Conservation (phyloP, 768 basidiomycete genomes). For the Leccinum sublutescens region DNA sequence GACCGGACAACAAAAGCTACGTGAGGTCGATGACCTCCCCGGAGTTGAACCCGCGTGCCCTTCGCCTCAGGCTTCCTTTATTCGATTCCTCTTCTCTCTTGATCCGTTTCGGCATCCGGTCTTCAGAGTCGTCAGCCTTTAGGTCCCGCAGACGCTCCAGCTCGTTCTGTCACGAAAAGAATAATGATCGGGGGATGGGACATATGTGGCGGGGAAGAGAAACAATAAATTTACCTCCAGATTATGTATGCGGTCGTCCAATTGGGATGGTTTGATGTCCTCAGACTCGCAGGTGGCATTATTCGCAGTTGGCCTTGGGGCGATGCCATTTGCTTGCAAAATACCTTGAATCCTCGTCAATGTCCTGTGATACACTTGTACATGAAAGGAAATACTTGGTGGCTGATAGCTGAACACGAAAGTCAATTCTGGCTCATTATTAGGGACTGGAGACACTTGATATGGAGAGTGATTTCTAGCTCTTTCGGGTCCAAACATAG, state of each 20-base stretch:
- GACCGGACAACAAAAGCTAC: background rate
- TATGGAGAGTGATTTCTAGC: background rate
- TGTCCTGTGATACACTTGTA: background rate
- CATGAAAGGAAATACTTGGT: background rate
- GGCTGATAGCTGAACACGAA: background rate
- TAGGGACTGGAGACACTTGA: background rate
- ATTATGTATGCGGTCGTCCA: background rate
- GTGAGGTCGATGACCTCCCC: constrained; percentile 21
- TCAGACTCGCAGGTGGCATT: background rate
- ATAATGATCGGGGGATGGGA: background rate
- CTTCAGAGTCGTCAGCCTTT: background rate
- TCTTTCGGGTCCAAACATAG: background rate
- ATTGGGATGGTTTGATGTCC: constrained; percentile 1
- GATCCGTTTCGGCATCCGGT: constrained; percentile 16
- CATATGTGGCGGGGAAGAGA: background rate
- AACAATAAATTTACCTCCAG: constrained; percentile 7
- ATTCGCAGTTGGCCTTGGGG: background rate
- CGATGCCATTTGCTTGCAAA: background rate
- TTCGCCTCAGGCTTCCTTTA: background rate
- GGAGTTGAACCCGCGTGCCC: background rate
- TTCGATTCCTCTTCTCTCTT: constrained; percentile 6
- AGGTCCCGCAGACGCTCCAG: constrained; percentile 15
- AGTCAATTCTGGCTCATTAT: background rate
- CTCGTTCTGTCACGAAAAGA: constrained; percentile 5
- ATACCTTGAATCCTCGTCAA: background rate